Conservation (phyloP, 2,329 filamentous ascomycete species). For the Cryphonectria carpinicola region DNA sequence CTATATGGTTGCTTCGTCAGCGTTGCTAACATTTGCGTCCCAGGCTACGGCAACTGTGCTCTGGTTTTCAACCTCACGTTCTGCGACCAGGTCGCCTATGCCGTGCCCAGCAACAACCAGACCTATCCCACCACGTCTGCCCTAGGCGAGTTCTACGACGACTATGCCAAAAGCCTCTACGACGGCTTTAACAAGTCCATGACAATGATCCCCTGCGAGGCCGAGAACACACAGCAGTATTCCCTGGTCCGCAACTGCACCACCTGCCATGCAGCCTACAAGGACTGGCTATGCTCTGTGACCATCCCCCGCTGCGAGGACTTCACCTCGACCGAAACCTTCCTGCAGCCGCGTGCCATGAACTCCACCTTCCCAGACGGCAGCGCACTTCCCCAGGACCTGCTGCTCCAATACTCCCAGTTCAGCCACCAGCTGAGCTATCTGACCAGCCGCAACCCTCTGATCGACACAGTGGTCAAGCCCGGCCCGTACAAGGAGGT, state of each 20-base stretch:
- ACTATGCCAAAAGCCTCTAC: slow-evolving; percentile 71
- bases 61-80: slow-evolving; percentile 87
- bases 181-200: slow-evolving; percentile 80
- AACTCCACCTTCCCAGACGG: slow-evolving; percentile 72
- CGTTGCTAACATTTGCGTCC: background rate
- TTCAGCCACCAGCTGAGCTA: slow-evolving; percentile 41
- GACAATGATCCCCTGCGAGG: slow-evolving; percentile 84
- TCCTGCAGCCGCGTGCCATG: slow-evolving; percentile 72
- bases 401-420: slow-evolving; percentile 32
- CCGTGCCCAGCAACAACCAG: slow-evolving; percentile 79
- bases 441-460: slow-evolving; percentile 65
- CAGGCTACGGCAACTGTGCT: slow-evolving; percentile 75
- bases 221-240: slow-evolving; percentile 72
- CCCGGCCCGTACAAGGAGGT: slow-evolving; percentile 95
- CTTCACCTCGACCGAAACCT: slow-evolving; percentile 58
- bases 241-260: slow-evolving; percentile 77
- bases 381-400: slow-evolving; percentile 50
- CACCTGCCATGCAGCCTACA: slow-evolving; percentile 82
- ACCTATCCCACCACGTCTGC: slow-evolving; percentile 62
- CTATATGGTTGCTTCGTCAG: background rate
- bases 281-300: slow-evolving; percentile 92
- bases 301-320: slow-evolving; percentile 92
- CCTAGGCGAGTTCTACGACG: slow-evolving; percentile 77
- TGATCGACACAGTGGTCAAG: slow-evolving; percentile 71
- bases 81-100: slow-evolving; percentile 86